phyloP scores from a whole-genome alignment of 192 early-diverging fungal species.

The Umbelopsis sp. region DNA sequence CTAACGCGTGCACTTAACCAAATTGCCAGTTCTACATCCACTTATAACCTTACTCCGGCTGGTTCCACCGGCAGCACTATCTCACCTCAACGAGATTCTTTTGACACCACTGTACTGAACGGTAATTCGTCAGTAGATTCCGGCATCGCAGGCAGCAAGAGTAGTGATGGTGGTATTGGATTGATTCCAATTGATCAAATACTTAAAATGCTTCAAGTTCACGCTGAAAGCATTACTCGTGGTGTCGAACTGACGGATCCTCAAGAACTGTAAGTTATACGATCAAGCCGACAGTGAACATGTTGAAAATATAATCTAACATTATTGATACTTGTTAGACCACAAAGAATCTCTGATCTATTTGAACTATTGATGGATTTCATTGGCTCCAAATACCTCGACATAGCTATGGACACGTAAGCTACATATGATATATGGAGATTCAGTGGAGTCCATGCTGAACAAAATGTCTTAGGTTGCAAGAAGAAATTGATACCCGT shows the following conservation, averaged over 20 bases:
- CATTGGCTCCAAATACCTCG: slow-evolving; percentile 83
- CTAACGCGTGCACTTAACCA: slow-evolving; percentile 39
- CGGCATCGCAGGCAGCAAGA: neutral
- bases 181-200: slow-evolving; percentile 46
- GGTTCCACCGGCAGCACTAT: neutral
- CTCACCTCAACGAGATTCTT: slow-evolving; percentile 2
- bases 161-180: slow-evolving; percentile 26
- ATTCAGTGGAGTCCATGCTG: neutral
- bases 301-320: neutral
- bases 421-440: slow-evolving; percentile 12
- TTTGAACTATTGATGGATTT: slow-evolving; percentile 78
- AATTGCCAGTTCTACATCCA: slow-evolving; percentile 27
- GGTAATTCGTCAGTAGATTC: neutral
- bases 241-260: slow-evolving; percentile 75
- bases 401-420: slow-evolving; percentile 77
- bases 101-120: slow-evolving; percentile 7
- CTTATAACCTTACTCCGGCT: slow-evolving; percentile 6
- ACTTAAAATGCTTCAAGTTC: slow-evolving; percentile 65
- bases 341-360: slow-evolving; percentile 64
- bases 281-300: neutral
- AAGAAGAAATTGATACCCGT: slow-evolving; percentile 68
- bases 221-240: slow-evolving; percentile 76
- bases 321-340: slow-evolving; percentile 33
- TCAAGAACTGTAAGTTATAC: slow-evolving; percentile 54
- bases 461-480: slow-evolving; percentile 39